Evolutionary conservation across 345 rosid species (phyloP), one percentile per base, ranked within the genome.

Genomic region (Balakata baccata): DNA sequence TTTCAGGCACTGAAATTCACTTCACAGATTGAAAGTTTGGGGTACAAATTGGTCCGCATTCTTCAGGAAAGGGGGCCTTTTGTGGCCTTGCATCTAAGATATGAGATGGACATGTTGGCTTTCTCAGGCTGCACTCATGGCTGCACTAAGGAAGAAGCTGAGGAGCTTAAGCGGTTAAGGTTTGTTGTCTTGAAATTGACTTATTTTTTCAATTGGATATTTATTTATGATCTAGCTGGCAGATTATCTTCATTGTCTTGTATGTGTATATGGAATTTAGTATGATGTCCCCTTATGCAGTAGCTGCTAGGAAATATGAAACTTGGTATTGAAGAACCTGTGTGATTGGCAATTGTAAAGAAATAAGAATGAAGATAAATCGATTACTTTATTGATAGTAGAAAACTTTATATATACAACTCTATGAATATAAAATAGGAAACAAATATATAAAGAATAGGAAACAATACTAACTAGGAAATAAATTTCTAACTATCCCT

Each of bases 31-130:
- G 99, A 95, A 86, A 80, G 82, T 59, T 86, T 92, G 87, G 99
- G 99, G 13, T 74, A 85, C 83, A 89, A 89, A 76, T 80, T 95
- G 81, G 87, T 92, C 47, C 86, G 9, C 64, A 85, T 89, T 64
- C 90, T 95, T 78, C 94, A 79, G 68, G 84, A 85, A 71, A 87
- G 80, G 77, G 99, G 98, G 63, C 91, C 93, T 29, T 91, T 87
- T 78, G 80, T 95, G 83, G 96, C 90, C 68, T 85, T 95, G 84
- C 99, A 95, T 89, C 90, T 95, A 37, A 85, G 99, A 82, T 95
- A 95, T 66, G 99, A 92, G 88, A 95, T 92, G 99, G 98, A 95
- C 85, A 92, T 95, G 99, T 76, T 95, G 79, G 96, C 99, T 82
- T 95, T 95, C 88, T 92, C 94, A 39, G 99, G 99, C 68, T 95